Evolutionary conservation across 1,139 yeast genomes (phyloP).

Genomic region (Protomyces inouyei): DNA sequence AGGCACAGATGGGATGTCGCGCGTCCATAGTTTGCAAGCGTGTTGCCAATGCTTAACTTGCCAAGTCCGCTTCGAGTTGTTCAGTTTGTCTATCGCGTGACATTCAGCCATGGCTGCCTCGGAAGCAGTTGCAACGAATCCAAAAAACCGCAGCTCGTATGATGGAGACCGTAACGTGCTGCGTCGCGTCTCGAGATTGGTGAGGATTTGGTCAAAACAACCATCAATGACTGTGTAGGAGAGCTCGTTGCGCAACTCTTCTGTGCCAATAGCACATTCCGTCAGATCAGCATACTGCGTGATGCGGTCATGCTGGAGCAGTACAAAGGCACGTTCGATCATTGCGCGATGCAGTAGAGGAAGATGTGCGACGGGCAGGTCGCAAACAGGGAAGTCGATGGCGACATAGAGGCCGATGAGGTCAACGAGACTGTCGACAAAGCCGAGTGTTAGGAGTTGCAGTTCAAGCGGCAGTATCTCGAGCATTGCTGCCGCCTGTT

Average conservation of each 20-base stretch:
- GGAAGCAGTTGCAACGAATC: no score
- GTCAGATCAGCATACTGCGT: not conserved
- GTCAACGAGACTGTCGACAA: not conserved
- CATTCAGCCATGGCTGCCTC: no score
- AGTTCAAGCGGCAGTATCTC: not conserved
- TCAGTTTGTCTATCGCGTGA: no score
- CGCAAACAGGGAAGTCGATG: not conserved
- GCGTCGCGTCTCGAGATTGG: no score
- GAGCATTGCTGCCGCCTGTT: not conserved
- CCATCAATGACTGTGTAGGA: not conserved
- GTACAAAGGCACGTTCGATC: not conserved
- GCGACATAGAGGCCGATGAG: not conserved
- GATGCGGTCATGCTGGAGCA: not conserved
- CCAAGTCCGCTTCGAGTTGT: no score
- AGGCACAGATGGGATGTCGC: no score
- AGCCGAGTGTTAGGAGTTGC: not conserved
- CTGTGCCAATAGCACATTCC: not conserved
- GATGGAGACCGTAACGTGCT: no score
- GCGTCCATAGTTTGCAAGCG: no score
- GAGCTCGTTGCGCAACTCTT: not conserved
- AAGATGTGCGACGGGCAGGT: not conserved
- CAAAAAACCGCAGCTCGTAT: no score
- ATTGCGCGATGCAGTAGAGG: not conserved
- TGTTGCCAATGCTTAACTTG: no score
- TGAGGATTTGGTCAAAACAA: not conserved